Conservation (phyloP, 2,329 filamentous ascomycete genomes). For the Trichoderma oligosporum region DNA sequence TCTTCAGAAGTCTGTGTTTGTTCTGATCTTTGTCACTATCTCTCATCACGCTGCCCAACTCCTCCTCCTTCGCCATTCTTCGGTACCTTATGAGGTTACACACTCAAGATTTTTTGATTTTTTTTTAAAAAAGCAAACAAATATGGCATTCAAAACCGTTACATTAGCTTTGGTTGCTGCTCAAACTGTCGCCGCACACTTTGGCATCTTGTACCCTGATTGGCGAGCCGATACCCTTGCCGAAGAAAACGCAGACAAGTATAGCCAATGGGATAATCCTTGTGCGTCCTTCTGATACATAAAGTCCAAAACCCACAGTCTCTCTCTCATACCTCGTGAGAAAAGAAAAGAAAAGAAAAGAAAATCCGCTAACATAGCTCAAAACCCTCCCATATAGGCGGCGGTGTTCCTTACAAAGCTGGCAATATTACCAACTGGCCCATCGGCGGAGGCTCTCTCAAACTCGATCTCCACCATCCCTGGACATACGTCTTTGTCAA, state of each 20-base stretch:
- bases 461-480: constrained; percentile 48
- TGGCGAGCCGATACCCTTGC: constrained; percentile 49
- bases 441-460: constrained; percentile 45
- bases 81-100: too few relatives aligned
- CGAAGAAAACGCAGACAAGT: constrained; percentile 35
- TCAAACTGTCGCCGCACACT: constrained; percentile 45
- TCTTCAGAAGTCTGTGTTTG: neutral
- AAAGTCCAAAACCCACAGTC: too few relatives aligned
- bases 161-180: constrained; percentile 35
- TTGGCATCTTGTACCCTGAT: constrained; percentile 44
- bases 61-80: too few relatives aligned
- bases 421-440: constrained; percentile 53
- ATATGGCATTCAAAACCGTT: constrained; percentile 25
- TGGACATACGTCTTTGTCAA: constrained; percentile 54
- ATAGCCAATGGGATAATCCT: constrained; percentile 50
- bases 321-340: too few relatives aligned
- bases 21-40: neutral
- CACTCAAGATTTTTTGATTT: too few relatives aligned
- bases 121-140: neutral
- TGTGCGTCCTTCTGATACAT: constrained; percentile 44
- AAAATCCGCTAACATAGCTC: constrained; percentile 10
- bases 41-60: too few relatives aligned
- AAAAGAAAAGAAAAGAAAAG: too few relatives aligned
- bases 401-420: constrained; percentile 42
- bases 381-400: constrained; percentile 43